Evolutionary conservation across 1,284 basidiomycete genomes (phyloP), one percentile per base, ranked within the genome.

Genomic region (Ceratobasidium sp.): DNA sequence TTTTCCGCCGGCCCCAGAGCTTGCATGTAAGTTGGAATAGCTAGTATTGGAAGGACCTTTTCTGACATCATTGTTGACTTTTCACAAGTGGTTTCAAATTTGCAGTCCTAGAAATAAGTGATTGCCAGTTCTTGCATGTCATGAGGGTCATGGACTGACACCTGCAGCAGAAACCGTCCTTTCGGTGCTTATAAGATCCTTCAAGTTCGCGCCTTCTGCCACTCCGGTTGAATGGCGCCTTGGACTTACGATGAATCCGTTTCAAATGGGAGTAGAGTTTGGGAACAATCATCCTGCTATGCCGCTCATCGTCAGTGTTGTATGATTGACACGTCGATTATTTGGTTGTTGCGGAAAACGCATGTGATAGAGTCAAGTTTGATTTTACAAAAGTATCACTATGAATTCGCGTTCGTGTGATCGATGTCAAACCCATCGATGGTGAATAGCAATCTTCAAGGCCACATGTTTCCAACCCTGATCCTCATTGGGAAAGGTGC

Each of bases 61-160:
- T 54, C 7, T 28, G 50, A 54, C 21, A 9, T 28, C 47, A 54
- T 6, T 28, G n/a, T 18, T n/a, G 5, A 54, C 32, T 32, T 1
- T 21, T 3, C 26, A 5, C 18, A 26, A 66, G 63, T 38, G 47
- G 63, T 4, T 26, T 54, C 30, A 66, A 66, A 38, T 66, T 66
- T 26, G n/a, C 63, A 4, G n/a, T 50, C 9, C 49, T 66, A 5
- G 63, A 66, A 26, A 11, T 66, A 38, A 66, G 63, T 66, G 23
- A 21, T 30, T 52, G 13, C 8, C 8, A 41, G 16, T 23, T 16
- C 8, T 52, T 14, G 13, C 52, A 38, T n/a, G n/a, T n/a, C n/a
- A 30, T 2, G 7, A 14, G 32, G 11, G 14, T 41, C 7, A 32
- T 44, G 13, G 14, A n/a, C 1, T 38, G 23, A 9, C 21, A 8